Evolutionary conservation across 2,329 filamentous ascomycete genomes (phyloP), one percentile per base, ranked within the genome.

Genomic region (Fusarium virguliforme): DNA sequence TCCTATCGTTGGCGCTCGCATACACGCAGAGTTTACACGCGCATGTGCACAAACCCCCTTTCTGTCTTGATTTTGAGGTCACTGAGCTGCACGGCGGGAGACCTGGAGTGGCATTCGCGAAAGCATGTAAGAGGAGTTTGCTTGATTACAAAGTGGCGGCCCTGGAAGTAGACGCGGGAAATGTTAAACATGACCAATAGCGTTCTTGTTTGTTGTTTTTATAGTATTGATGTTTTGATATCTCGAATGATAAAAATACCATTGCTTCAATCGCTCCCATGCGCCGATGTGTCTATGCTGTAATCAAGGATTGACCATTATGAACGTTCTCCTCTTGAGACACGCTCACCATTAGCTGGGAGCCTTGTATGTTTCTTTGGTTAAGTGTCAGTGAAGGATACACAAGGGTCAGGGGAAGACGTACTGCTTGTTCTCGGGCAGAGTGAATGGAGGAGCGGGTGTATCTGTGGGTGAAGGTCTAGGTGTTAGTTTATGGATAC

Each of bases 381-480:
- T 10, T 1, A 5, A 30, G 9, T 55, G 24, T 74, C 15, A 73
- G 59, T 24, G n/a, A n/a, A 9, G 13, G 30, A 6, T 48, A 5
- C 37, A 30, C n/a, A 22, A 8, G 13, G 51, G 30, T 62, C 28
- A 32, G 46, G 22, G 37, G 28, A 46, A 24, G 12, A 30, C 74
- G 9, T 61, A 76, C 74, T 62, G 74, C 74, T 66, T 75, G 68
- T 69, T 83, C 77, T 59, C 80, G 76, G 15, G 82, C 82, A 8
- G 78, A 76, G 61, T 78, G 78, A 43, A 84, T 84, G 3, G 82
- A 83, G 8, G 82, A 82, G 24, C 80, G 78, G n/a, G 81, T 82
- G 50, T 83, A 83, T 22, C 82, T 83, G 8, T 15, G 2, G 28
- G 30, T 37, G 28, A 46, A 28, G 24, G 28, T 28, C 40, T 8